A percentile compares a stretch with the other conserved stretches of the same genome.
Evolutionary conservation across 1,284 basidiomycete genomes (phyloP).

Genomic region (Mrakiaceae sp.): DNA sequence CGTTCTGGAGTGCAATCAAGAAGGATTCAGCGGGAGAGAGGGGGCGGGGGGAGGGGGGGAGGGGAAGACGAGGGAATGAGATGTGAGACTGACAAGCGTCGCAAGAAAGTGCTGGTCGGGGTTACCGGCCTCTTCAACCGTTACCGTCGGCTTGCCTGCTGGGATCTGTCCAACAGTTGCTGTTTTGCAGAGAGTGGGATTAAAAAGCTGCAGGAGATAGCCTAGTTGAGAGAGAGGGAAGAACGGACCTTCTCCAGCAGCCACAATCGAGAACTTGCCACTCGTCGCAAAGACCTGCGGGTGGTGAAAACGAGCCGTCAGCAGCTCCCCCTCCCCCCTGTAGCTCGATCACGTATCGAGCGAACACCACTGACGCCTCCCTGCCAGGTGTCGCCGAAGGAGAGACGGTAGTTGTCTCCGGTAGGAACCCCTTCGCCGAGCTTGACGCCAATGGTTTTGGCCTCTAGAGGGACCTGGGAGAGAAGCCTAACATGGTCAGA

Average conservation of each 20-base stretch:
- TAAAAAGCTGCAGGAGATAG: neutral
- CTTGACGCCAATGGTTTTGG: neutral
- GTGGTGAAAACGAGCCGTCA: too few species aligned
- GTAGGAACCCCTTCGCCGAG: constrained; percentile 1
- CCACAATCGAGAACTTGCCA: neutral
- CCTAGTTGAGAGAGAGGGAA: neutral
- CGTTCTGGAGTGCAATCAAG: neutral
- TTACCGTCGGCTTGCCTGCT: too few species aligned
- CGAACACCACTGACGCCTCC: neutral
- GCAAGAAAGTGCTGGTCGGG: neutral
- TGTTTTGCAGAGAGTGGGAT: neutral
- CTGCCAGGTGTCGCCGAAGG: constrained; percentile 4
- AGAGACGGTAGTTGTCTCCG: neutral
- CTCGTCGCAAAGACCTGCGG: too few species aligned
- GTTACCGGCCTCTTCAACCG: neutral
- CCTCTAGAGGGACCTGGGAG: neutral
- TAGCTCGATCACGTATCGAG: too few species aligned
- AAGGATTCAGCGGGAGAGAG: neutral
- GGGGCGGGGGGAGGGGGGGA: neutral
- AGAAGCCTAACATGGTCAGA: too few species aligned
- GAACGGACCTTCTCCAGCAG: neutral
- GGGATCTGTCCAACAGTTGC: too few species aligned
- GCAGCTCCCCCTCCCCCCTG: too few species aligned
- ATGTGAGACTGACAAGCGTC: neutral
- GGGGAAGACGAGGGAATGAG: neutral